Evolutionary conservation across 73 alveolate species (phyloP).

Genomic region (Uronychia setigera): DNA sequence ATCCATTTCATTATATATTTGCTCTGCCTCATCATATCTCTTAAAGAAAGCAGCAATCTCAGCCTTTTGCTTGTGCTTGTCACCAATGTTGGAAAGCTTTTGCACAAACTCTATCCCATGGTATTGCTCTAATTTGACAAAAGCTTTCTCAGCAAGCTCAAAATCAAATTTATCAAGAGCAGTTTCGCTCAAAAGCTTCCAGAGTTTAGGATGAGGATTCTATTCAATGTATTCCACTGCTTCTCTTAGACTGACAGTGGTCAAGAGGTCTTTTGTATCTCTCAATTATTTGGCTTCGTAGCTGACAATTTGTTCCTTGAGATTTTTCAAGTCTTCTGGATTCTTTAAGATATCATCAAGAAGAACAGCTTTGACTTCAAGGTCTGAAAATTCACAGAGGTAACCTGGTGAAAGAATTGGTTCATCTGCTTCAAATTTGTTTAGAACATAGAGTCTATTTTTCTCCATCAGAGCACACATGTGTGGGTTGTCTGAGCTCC

Average conservation of each 20-base stretch:
- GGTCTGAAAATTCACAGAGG: slow-evolving; percentile 96
- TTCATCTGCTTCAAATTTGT: slow-evolving; percentile 90
- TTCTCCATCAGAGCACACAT: slow-evolving; percentile 98
- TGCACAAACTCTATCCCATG: slow-evolving; percentile 82
- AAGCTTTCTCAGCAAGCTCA: slow-evolving; percentile 96
- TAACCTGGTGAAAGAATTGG: slow-evolving; percentile 96
- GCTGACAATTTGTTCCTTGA: slow-evolving; percentile 87
- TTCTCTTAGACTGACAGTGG: slow-evolving; percentile 85
- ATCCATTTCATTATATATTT: slow-evolving; percentile 93
- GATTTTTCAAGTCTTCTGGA: slow-evolving; percentile 88
- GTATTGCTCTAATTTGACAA: slow-evolving; percentile 84
- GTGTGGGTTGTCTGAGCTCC: slow-evolving; percentile 97
- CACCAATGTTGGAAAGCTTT: slow-evolving; percentile 85
- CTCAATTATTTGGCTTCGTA: slow-evolving; percentile 95
- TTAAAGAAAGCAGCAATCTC: slow-evolving; percentile 95
- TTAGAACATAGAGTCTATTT: slow-evolving; percentile 90
- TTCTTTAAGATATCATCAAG: slow-evolving; percentile 92
- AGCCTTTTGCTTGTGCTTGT: slow-evolving; percentile 95
- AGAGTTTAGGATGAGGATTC: slow-evolving; percentile 90
- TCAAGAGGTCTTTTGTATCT: slow-evolving; percentile 95
- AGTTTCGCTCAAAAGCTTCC: slow-evolving; percentile 96
- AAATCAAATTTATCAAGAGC: slow-evolving; percentile 97
- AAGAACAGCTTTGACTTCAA: slow-evolving; percentile 90
- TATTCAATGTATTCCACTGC: slow-evolving; percentile 90
- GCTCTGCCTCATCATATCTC: slow-evolving; percentile 98